Percentiles rank a stretch among this genome's conserved stretches.
Conservation (phyloP, 2,329 filamentous ascomycete species). For the Penicillium sp. region DNA sequence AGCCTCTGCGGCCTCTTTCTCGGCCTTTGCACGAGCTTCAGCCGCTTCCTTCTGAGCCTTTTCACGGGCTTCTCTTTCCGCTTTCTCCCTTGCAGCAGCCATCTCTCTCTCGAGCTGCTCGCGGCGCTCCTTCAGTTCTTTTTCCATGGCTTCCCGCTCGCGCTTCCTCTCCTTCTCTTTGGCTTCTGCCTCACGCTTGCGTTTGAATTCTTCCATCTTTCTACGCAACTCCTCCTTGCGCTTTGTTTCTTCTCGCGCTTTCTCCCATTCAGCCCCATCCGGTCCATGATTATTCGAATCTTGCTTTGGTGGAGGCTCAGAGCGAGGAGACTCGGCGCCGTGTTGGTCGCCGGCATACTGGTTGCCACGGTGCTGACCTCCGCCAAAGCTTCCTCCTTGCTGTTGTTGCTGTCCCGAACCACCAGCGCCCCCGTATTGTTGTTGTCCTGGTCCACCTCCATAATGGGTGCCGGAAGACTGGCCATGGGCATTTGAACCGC, state of each 20-base stretch:
- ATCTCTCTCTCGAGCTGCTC: constrained; percentile 41
- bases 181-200: constrained; percentile 37
- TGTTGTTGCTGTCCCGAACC: constrained; percentile 16
- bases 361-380: constrained; percentile 29
- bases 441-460: constrained; percentile 24
- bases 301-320: constrained; percentile 20
- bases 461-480: constrained; percentile 25
- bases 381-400: constrained; percentile 30
- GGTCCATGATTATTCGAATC: constrained; percentile 14
- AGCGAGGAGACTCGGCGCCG: constrained; percentile 22
- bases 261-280: constrained; percentile 27
- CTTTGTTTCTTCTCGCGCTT: constrained; percentile 31
- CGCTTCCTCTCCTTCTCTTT: constrained; percentile 39
- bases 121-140: constrained; percentile 38
- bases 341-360: constrained; percentile 37
- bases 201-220: constrained; percentile 40
- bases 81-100: constrained; percentile 32
- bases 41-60: constrained; percentile 17
- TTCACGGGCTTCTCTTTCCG: constrained; percentile 32
- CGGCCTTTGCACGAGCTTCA: constrained; percentile 16
- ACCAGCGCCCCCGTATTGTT: constrained; percentile 3
- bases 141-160: constrained; percentile 42
- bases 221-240: constrained; percentile 38
- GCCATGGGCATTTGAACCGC: constrained; percentile 18
- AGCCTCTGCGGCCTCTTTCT: constrained; percentile 24